Evolutionary conservation across 2,329 filamentous ascomycete genomes (phyloP).

Genomic region (Corynespora cassiicola): DNA sequence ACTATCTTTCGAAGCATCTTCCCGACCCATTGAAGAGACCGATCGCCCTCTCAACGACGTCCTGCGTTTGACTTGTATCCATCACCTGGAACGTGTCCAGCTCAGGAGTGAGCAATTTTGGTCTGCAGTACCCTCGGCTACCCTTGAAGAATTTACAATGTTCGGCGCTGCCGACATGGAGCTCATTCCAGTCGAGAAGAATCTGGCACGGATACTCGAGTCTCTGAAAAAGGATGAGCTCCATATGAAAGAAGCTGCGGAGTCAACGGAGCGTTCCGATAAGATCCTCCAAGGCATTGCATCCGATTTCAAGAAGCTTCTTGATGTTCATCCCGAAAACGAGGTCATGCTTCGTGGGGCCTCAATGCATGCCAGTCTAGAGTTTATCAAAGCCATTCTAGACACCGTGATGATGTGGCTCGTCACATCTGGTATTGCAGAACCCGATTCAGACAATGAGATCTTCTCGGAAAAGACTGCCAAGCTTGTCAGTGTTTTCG

Average conservation of each 20-base stretch:
- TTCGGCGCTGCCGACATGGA: slow-evolving; percentile 67
- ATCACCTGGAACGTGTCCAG: slow-evolving; percentile 84
- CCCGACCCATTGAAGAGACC: slow-evolving; percentile 63
- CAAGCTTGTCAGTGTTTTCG: too few relatives aligned
- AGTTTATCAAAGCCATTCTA: slow-evolving; percentile 26
- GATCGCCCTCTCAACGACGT: slow-evolving; percentile 76
- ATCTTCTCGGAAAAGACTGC: neutral
- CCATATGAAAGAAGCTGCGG: slow-evolving; percentile 79
- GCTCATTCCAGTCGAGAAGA: slow-evolving; percentile 6
- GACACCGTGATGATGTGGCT: slow-evolving; percentile 20
- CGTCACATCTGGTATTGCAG: slow-evolving; percentile 10
- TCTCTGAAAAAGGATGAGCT: slow-evolving; percentile 78
- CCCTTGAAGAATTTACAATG: slow-evolving; percentile 75
- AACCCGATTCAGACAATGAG: slow-evolving; percentile 8
- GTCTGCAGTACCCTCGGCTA: slow-evolving; percentile 78
- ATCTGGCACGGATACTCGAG: slow-evolving; percentile 8
- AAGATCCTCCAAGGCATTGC: slow-evolving; percentile 5
- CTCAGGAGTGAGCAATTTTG: slow-evolving; percentile 84
- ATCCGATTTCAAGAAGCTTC: slow-evolving; percentile 14
- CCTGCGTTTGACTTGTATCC: slow-evolving; percentile 71
- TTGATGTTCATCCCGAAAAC: slow-evolving; percentile 30
- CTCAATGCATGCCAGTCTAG: slow-evolving; percentile 28
- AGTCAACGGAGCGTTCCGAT: slow-evolving; percentile 70
- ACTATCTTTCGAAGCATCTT: too few relatives aligned
- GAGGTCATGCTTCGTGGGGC: slow-evolving; percentile 27